phyloP scores from a whole-genome alignment of 2,329 filamentous ascomycete genomes.

The Exophiala sp. region DNA sequence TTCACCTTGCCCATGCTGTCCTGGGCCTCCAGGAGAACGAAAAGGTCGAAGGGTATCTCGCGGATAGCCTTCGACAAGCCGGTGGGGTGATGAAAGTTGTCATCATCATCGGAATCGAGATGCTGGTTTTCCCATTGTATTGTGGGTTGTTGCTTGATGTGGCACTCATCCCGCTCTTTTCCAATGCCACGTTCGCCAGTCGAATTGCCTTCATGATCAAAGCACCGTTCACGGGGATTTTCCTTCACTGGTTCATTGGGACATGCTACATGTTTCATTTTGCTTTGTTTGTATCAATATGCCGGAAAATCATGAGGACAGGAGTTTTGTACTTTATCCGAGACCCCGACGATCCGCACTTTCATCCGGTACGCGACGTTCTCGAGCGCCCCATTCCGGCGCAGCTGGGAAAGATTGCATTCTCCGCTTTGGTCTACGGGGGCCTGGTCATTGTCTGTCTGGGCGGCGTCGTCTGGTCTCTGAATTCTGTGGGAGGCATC shows the following conservation, averaged over 20 bases:
- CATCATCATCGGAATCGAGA: constrained; percentile 96
- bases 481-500: constrained; percentile 51
- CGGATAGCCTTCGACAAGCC: constrained; percentile 82
- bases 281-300: constrained; percentile 97
- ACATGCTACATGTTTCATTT: constrained; percentile 99
- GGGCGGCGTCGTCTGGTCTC: constrained; percentile 81
- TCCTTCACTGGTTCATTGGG: constrained; percentile 97
- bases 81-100: constrained; percentile 98
- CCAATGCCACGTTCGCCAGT: constrained; percentile 68
- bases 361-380: constrained; percentile 94
- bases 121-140: constrained; percentile 94
- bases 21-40: constrained; percentile 52
- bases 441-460: constrained; percentile 87
- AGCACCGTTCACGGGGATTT: constrained; percentile 82
- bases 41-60: constrained; percentile 64
- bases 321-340: constrained; percentile 97
- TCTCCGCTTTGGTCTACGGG: constrained; percentile 92
- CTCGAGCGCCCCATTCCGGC: constrained; percentile 87
- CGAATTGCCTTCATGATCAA: constrained; percentile 70
- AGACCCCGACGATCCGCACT: constrained; percentile 95
- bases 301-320: constrained; percentile 90
- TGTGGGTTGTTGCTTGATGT: constrained; percentile 86
- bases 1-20: constrained; percentile 66
- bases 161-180: constrained; percentile 83
- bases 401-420: constrained; percentile 90